A percentile compares a stretch with the other conserved stretches of the same genome.
phyloP scores from a whole-genome alignment of 2,329 filamentous ascomycete genomes.

The Saccharata proteae region DNA sequence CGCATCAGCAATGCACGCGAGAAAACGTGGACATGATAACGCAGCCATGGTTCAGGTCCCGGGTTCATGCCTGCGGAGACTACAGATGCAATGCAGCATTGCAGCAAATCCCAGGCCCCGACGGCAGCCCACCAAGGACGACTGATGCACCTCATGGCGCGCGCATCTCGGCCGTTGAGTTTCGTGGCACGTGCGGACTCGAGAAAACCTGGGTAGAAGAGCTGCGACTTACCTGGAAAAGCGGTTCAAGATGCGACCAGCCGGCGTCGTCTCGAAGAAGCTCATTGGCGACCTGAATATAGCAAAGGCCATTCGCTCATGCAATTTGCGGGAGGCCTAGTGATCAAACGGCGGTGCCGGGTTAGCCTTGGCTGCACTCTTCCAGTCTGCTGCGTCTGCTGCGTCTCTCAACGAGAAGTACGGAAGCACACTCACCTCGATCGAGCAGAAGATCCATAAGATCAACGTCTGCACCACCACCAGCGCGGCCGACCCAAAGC shows the following conservation, averaged over 20 bases:
- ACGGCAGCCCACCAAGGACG: not conserved
- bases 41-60: not conserved
- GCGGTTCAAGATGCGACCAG: slow-evolving; percentile 89
- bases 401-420: slow-evolving; percentile 3
- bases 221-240: slow-evolving; percentile 66
- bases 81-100: slow-evolving; percentile 6
- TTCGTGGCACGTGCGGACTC: slow-evolving; percentile 6
- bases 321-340: slow-evolving; percentile 83
- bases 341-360: slow-evolving; percentile 10
- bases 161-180: slow-evolving; percentile 1
- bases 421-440: slow-evolving; percentile 56
- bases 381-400: slow-evolving; percentile 2
- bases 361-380: slow-evolving; percentile 13
- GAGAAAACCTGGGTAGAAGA: too few species aligned
- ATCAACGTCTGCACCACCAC: slow-evolving; percentile 89
- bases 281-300: slow-evolving; percentile 98
- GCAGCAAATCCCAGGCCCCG: slow-evolving; percentile 4
- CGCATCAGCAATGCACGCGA: too few species aligned
- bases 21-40: too few species aligned
- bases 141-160: slow-evolving; percentile 2
- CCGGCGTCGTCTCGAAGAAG: slow-evolving; percentile 95
- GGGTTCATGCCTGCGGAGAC: not conserved
- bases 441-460: slow-evolving; percentile 98
- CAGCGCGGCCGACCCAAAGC: slow-evolving; percentile 70
- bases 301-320: slow-evolving; percentile 92